These are phyloP conservation scores for Drosera spatulata DNA, from an alignment of 179 eudicot species.

Conservation along the genomic window DNA sequence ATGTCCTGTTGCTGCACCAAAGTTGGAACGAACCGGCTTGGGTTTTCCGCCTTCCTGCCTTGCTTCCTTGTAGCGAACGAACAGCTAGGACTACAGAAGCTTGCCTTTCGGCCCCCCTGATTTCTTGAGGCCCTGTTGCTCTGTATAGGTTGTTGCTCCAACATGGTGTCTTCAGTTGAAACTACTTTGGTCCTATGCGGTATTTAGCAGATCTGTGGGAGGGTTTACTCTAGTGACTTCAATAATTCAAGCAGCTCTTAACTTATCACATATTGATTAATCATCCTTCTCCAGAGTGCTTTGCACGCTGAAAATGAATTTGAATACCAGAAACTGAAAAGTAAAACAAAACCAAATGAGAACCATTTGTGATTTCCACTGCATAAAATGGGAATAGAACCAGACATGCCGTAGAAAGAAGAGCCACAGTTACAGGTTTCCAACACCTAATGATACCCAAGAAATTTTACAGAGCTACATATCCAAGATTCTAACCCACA, in stretches of 20 bases:
- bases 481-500: too few species aligned
- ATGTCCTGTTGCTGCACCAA: slow-evolving; percentile 25
- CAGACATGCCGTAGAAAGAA: too few species aligned
- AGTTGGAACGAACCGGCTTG: slow-evolving; percentile 28
- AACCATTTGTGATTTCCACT: background rate
- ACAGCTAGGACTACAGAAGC: slow-evolving; percentile 21
- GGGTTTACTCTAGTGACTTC: slow-evolving; percentile 18
- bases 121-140: slow-evolving; percentile 33
- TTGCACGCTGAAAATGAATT: slow-evolving; percentile 39
- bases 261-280: slow-evolving; percentile 17
- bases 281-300: slow-evolving; percentile 27
- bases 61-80: slow-evolving; percentile 33
- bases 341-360: background rate
- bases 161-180: slow-evolving; percentile 29
- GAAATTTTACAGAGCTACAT: too few species aligned
- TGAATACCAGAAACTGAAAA: slow-evolving; percentile 25
- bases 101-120: slow-evolving; percentile 30
- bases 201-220: slow-evolving; percentile 14
- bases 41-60: slow-evolving; percentile 48
- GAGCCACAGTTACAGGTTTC: too few species aligned
- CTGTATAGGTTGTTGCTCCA: slow-evolving; percentile 32
- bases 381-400: too few species aligned
- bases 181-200: slow-evolving; percentile 16
- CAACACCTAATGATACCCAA: too few species aligned
- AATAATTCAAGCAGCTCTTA: slow-evolving; percentile 17